Conservation (phyloP, 2,329 filamentous ascomycete genomes). For the Malbranchea zuffiana region DNA sequence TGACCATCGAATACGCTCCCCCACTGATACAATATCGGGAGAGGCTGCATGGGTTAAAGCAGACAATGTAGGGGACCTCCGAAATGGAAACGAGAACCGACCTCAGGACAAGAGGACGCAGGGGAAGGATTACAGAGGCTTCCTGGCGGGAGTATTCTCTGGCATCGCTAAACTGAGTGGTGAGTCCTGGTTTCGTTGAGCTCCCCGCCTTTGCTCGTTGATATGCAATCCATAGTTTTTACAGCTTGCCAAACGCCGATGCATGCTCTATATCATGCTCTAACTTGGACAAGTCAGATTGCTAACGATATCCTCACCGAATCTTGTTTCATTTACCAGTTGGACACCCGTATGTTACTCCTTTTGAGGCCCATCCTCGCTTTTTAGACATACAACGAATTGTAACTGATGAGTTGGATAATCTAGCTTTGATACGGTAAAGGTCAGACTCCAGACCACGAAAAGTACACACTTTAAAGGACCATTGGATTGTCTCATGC, state of each 20-base stretch:
- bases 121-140: constrained; percentile 71
- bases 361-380: constrained; percentile 2
- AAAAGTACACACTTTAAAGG: constrained; percentile 66
- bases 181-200: constrained; percentile 40
- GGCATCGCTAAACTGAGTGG: constrained; percentile 82
- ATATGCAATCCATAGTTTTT: neutral
- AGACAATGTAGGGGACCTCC: too few species aligned
- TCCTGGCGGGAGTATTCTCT: constrained; percentile 91
- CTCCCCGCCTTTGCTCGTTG: neutral
- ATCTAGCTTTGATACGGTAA: constrained; percentile 79
- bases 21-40: too few species aligned
- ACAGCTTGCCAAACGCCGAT: neutral
- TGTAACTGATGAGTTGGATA: constrained; percentile 1
- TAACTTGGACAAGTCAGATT: neutral
- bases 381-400: constrained; percentile 1
- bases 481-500: constrained; percentile 70
- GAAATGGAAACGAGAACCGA: too few species aligned
- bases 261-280: neutral
- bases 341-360: constrained; percentile 46
- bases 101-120: constrained; percentile 14
- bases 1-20: too few species aligned
- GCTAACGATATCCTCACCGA: constrained; percentile 7
- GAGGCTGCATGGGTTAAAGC: too few species aligned
- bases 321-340: constrained; percentile 28
- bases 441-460: constrained; percentile 88